A percentile compares a stretch with the other conserved stretches of the same genome.
Conservation (phyloP, 345 rosid species). For the Iberis pinnata region DNA sequence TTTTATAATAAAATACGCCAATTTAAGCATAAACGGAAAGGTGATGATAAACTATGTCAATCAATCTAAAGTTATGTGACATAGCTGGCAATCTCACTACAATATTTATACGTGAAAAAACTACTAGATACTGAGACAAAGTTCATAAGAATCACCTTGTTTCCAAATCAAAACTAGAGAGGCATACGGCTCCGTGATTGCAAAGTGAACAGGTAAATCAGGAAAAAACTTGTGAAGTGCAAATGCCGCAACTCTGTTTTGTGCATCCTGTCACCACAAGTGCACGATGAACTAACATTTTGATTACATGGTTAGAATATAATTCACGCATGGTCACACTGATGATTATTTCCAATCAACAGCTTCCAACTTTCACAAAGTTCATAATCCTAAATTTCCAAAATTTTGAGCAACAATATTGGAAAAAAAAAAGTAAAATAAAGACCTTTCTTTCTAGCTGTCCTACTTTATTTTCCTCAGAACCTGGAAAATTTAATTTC, state of each 20-base stretch:
- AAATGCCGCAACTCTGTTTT: conserved; percentile 73
- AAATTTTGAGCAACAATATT: conserved; percentile 7
- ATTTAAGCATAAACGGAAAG: conserved; percentile 3
- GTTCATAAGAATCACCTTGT: conserved; percentile 47
- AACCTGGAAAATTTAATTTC: conserved; percentile 2
- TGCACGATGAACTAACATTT: conserved; percentile 16
- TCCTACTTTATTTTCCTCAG: conserved; percentile 6
- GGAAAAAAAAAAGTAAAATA: not conserved
- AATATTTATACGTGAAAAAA: not conserved
- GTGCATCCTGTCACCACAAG: conserved; percentile 64
- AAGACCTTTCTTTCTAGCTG: conserved; percentile 13
- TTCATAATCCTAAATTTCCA: conserved; percentile 10
- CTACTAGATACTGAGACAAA: conserved; percentile 10
- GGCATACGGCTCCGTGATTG: conserved; percentile 64
- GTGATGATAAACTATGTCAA: not conserved
- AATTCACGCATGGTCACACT: not conserved
- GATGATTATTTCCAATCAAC: conserved; percentile 4
- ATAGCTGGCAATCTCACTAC: conserved; percentile 1
- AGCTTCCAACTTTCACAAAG: conserved; percentile 3
- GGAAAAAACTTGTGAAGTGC: conserved; percentile 73
- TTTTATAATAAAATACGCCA: conserved; percentile 2
- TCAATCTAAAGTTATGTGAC: conserved; percentile 4
- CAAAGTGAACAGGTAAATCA: conserved; percentile 65
- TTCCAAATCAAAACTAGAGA: conserved; percentile 65
- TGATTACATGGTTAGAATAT: conserved; percentile 4